These are phyloP conservation scores for Ilyonectria sp. DNA, from an alignment of 2,329 filamentous ascomycete genomes.

Conservation along the genomic window DNA sequence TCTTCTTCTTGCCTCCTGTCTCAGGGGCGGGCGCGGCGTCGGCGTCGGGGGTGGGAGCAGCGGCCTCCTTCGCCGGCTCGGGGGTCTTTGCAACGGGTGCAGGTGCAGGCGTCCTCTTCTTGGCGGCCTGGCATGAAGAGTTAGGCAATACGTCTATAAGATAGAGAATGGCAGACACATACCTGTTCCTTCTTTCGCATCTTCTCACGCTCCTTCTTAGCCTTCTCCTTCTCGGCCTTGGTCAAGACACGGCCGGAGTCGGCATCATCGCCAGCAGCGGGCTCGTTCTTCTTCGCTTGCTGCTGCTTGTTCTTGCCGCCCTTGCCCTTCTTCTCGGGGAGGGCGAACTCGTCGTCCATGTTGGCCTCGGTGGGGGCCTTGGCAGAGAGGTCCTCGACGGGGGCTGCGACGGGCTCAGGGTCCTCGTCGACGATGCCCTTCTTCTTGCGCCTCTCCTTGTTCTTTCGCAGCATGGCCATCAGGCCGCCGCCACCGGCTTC, in stretches of 20 bases:
- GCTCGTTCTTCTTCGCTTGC: conserved; percentile 60
- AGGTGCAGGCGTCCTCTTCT: conserved; percentile 77
- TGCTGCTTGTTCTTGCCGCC: conserved; percentile 64
- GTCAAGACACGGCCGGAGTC: conserved; percentile 83
- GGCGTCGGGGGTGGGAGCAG: conserved; percentile 62
- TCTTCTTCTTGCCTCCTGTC: conserved; percentile 85
- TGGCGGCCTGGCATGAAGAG: conserved; percentile 71
- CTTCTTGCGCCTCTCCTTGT: conserved; percentile 90
- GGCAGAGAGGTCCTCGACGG: conserved; percentile 72
- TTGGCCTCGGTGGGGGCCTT: conserved; percentile 87
- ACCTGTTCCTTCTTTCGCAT: conserved; percentile 98
- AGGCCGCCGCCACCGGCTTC: conserved; percentile 75
- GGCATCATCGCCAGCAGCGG: conserved; percentile 67
- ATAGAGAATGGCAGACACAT: conserved; percentile 23
- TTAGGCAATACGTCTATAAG: conserved; percentile 27
- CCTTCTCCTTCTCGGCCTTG: conserved; percentile 98
- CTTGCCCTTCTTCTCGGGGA: conserved; percentile 83
- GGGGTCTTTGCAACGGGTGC: conserved; percentile 36
- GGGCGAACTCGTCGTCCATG: conserved; percentile 88
- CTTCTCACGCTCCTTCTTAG: conserved; percentile 99
- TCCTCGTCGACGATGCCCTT: conserved; percentile 82
- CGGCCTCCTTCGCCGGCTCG: conserved; percentile 62
- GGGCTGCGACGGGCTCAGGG: conserved; percentile 59
- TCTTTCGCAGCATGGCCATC: conserved; percentile 86
- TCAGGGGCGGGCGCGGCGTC: conserved; percentile 58